Conservation (phyloP, 345 rosid genomes). For the Citrus reticulata region DNA sequence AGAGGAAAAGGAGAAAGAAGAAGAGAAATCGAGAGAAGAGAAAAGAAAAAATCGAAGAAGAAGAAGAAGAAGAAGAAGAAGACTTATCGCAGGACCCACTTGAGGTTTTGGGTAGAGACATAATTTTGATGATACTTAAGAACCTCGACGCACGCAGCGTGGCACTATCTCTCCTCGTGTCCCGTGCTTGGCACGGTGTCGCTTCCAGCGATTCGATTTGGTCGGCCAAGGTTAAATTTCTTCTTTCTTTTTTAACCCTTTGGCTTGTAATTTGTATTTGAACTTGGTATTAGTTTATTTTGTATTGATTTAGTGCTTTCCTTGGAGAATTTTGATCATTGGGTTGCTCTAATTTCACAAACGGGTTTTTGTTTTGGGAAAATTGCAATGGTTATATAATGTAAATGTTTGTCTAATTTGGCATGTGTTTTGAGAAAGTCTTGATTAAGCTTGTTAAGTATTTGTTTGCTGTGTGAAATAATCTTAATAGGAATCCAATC, state of each 20-base stretch:
- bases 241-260: not conserved
- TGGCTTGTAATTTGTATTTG: not conserved
- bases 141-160: conserved; percentile 67
- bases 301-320: not conserved
- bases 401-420: too few species aligned
- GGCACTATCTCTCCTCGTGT: conserved; percentile 51
- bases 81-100: conserved; percentile 32
- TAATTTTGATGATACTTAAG: conserved; percentile 45
- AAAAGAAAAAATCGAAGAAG: not conserved
- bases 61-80: not conserved
- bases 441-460: not conserved
- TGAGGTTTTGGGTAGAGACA: conserved; percentile 49
- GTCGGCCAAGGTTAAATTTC: too few species aligned
- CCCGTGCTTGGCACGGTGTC: conserved; percentile 48
- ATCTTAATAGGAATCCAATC: not conserved
- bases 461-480: too few species aligned
- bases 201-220: conserved; percentile 33
- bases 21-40: conserved; percentile 15
- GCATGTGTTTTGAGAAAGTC: too few species aligned
- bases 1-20: conserved; percentile 12
- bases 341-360: not conserved
- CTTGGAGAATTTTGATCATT: not conserved
- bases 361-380: not conserved
- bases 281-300: not conserved
- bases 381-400: not conserved